Percentiles rank a stretch among this genome's conserved stretches.
Evolutionary conservation across 2,329 filamentous ascomycete genomes (phyloP).

Genomic region (Rhexocercosporidium sp.): DNA sequence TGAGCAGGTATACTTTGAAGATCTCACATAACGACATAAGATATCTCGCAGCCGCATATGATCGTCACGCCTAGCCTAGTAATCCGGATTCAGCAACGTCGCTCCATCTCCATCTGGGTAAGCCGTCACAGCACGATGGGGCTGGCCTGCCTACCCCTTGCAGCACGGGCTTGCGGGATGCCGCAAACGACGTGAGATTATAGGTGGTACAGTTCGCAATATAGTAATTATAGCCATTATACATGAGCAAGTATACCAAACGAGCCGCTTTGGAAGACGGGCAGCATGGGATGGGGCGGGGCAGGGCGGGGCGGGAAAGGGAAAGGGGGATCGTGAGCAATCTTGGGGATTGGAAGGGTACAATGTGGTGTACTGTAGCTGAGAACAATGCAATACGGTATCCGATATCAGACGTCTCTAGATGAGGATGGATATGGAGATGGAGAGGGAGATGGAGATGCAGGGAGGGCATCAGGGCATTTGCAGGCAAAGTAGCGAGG

Average conservation of each 20-base stretch:
- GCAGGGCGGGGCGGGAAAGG: too few relatives aligned
- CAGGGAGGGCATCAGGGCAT: too few relatives aligned
- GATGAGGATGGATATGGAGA: background rate
- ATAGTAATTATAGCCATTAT: background rate
- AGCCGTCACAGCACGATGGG: background rate
- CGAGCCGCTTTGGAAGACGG: slow-evolving; percentile 6
- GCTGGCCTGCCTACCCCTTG: too few relatives aligned
- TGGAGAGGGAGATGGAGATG: background rate
- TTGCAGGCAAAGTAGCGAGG: too few relatives aligned
- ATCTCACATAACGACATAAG: background rate
- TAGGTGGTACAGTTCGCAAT: background rate
- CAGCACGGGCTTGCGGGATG: background rate
- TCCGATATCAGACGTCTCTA: background rate
- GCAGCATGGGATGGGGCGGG: too few relatives aligned
- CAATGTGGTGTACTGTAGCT: background rate
- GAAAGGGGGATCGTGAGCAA: slow-evolving; percentile 5
- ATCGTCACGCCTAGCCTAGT: background rate
- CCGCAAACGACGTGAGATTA: slow-evolving; percentile 3
- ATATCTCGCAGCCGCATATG: slow-evolving; percentile 9
- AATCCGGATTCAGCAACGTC: background rate
- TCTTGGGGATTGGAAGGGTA: background rate
- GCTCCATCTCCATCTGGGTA: background rate
- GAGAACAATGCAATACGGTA: background rate
- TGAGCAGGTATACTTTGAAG: too few relatives aligned
- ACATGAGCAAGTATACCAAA: background rate